Evolutionary conservation across 75 land plant species (phyloP).

Genomic region (Gnetum montanum): DNA sequence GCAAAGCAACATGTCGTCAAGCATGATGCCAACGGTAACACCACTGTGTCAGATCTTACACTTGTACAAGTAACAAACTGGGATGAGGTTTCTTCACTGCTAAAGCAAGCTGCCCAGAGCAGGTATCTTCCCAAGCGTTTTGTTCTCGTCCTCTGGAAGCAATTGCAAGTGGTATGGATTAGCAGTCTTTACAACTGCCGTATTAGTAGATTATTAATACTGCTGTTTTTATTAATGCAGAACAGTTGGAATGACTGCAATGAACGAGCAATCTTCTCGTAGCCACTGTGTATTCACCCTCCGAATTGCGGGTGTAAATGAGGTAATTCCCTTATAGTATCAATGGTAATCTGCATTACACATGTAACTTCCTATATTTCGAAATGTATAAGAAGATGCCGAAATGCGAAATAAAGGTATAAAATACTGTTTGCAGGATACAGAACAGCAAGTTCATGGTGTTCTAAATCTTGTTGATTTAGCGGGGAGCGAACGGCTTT

Average conservation of each 20-base stretch:
- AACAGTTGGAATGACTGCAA: conserved; percentile 32
- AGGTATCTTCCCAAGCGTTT: conserved; percentile 2
- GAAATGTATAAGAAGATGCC: too few relatives aligned
- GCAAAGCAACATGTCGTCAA: conserved; percentile 15
- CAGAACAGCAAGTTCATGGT: conserved; percentile 39
- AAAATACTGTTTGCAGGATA: too few relatives aligned
- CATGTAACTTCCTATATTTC: too few relatives aligned
- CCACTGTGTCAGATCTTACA: conserved; percentile 22
- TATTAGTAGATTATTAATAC: neutral
- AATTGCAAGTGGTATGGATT: neutral
- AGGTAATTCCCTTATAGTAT: conserved; percentile 19
- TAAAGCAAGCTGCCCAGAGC: conserved; percentile 22
- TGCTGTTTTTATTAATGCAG: too few relatives aligned
- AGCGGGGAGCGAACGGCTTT: conserved; percentile 49
- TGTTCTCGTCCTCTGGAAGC: neutral
- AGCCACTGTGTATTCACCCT: conserved; percentile 32
- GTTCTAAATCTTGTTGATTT: conserved; percentile 43
- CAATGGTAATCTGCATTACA: neutral
- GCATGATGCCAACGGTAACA: conserved; percentile 20
- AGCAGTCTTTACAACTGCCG: neutral
- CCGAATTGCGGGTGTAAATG: conserved; percentile 23
- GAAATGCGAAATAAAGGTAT: too few relatives aligned
- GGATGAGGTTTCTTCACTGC: conserved; percentile 19
- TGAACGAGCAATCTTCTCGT: conserved; percentile 31
- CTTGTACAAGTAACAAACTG: conserved; percentile 20